Percentiles rank a stretch among this genome's conserved stretches.
Evolutionary conservation across 768 basidiomycete species (phyloP).

Genomic region (Termitomyces sp.): DNA sequence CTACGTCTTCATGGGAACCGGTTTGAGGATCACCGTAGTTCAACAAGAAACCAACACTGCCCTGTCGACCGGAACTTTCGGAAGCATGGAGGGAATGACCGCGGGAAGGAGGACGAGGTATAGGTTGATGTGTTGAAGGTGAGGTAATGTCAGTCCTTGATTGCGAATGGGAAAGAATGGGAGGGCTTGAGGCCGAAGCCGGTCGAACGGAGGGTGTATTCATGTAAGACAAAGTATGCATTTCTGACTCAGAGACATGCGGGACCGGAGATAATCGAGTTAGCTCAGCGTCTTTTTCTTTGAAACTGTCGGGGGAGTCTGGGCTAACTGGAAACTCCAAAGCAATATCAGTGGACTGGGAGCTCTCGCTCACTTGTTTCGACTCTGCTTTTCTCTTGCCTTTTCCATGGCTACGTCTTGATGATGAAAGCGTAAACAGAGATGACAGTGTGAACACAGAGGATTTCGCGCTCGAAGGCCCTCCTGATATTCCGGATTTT

Average conservation of each 20-base stretch:
- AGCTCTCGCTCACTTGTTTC: constrained; percentile 21
- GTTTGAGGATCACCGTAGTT: constrained; percentile 12
- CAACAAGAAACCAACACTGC: constrained; percentile 16
- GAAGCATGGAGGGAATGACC: constrained; percentile 16
- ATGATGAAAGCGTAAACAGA: constrained; percentile 16
- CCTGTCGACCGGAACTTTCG: constrained; percentile 9
- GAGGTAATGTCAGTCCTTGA: constrained; percentile 19
- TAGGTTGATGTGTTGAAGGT: constrained; percentile 10
- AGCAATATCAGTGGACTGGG: constrained; percentile 29
- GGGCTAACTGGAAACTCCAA: constrained; percentile 27
- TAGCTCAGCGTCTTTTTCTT: constrained; percentile 14
- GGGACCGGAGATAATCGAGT: constrained; percentile 2
- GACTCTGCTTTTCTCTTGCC: constrained; percentile 28
- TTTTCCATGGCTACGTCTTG: constrained; percentile 23
- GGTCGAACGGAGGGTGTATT: constrained; percentile 15
- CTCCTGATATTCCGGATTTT: constrained; percentile 6
- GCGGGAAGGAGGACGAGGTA: constrained; percentile 21
- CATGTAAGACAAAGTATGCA: constrained; percentile 19
- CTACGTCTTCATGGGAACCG: background rate
- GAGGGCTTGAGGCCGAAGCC: constrained; percentile 10
- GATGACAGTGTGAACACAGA: constrained; percentile 19
- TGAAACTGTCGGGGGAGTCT: constrained; percentile 19
- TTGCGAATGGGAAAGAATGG: constrained; percentile 25
- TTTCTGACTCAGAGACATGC: constrained; percentile 6
- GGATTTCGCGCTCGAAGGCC: constrained; percentile 18